These are phyloP conservation scores for Xylaria sp. DNA, from an alignment of 2,329 filamentous ascomycete species.

Conservation along the genomic window DNA sequence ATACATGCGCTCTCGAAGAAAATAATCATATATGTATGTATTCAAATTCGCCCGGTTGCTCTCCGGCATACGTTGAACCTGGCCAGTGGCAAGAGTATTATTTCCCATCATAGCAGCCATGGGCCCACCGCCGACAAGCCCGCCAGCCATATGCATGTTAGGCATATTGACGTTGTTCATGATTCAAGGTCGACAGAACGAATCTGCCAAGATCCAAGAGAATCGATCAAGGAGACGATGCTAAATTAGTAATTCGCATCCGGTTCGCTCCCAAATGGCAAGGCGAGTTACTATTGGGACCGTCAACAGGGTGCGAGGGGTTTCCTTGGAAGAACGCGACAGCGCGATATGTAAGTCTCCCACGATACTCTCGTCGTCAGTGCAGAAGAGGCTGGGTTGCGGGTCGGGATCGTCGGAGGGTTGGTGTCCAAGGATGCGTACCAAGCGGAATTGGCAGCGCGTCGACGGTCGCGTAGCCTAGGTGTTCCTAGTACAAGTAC, in stretches of 20 bases:
- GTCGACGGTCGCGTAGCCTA: conserved; percentile 29
- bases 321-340: conserved; percentile 12
- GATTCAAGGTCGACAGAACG: conserved; percentile 46
- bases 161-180: conserved; percentile 73
- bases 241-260: conserved; percentile 36
- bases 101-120: conserved; percentile 73
- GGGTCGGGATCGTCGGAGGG: conserved; percentile 26
- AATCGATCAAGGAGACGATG: conserved; percentile 35
- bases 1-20: conserved; percentile 82
- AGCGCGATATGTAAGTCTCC: conserved; percentile 3
- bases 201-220: conserved; percentile 42
- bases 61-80: conserved; percentile 45
- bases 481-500: neutral
- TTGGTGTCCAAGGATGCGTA: conserved; percentile 25
- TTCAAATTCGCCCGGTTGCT: conserved; percentile 67
- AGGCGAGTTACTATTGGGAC: conserved; percentile 6
- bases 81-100: conserved; percentile 44
- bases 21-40: conserved; percentile 91
- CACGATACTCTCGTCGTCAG: conserved; percentile 9
- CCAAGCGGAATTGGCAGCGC: conserved; percentile 27
- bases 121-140: conserved; percentile 63
- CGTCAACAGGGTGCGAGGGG: conserved; percentile 5
- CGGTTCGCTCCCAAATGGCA: conserved; percentile 29
- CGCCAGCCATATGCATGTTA: conserved; percentile 71
- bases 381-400: conserved; percentile 12